Evolutionary conservation across 139 green algal genomes (phyloP).

Genomic region (Raphidocelis subcapitata): DNA sequence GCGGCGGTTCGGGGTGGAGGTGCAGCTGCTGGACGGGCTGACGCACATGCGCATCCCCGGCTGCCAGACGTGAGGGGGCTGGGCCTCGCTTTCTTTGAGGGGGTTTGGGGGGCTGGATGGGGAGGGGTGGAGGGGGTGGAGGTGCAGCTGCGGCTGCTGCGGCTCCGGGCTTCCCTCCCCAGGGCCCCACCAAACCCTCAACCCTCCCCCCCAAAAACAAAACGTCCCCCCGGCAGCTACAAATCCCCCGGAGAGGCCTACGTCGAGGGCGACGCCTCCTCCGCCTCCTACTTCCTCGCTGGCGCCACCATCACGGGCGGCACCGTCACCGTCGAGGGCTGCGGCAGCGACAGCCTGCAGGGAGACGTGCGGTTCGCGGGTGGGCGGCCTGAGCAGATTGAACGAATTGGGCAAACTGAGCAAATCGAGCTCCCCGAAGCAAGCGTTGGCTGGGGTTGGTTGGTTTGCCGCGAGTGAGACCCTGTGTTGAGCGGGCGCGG

Average conservation of each 20-base stretch:
- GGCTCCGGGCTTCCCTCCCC: too few relatives aligned
- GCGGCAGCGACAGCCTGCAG: conserved; percentile 84
- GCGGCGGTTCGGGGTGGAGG: conserved; percentile 87
- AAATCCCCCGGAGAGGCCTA: conserved; percentile 85
- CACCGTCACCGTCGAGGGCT: conserved; percentile 91
- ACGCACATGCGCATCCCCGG: conserved; percentile 69
- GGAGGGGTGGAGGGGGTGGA: too few relatives aligned
- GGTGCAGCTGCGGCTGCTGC: too few relatives aligned
- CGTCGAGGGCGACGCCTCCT: conserved; percentile 97
- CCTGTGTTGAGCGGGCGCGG: too few relatives aligned
- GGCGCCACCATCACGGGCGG: conserved; percentile 92
- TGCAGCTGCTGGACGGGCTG: conserved; percentile 77
- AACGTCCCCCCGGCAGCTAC: conserved; percentile 61
- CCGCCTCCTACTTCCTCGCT: conserved; percentile 95
- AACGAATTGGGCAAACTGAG: too few relatives aligned
- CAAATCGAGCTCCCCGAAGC: too few relatives aligned
- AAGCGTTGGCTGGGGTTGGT: too few relatives aligned
- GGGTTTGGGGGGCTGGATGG: too few relatives aligned
- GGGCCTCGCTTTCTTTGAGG: too few relatives aligned
- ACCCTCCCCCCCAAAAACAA: conserved; percentile 25
- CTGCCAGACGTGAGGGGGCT: conserved; percentile 34
- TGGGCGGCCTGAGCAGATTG: neutral
- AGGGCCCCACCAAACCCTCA: too few relatives aligned
- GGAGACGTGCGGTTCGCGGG: conserved; percentile 92
- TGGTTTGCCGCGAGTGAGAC: too few relatives aligned